Base-by-base conservation (phyloP, 768 basidiomycete species). In the Pluteus cervinus region DNA sequence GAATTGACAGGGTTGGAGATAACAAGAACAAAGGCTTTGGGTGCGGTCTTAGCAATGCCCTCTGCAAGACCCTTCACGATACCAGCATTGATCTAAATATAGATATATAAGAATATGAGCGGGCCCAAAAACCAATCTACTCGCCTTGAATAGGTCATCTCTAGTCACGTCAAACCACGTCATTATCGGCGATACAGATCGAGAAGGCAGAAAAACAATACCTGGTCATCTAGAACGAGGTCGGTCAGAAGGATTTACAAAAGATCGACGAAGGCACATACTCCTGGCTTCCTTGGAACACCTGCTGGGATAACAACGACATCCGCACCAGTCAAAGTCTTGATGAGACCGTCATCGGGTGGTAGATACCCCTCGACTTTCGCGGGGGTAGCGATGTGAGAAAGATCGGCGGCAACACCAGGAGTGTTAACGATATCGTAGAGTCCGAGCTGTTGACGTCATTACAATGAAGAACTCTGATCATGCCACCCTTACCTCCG, bases 1-100 rank as follows among this genome's bases (percentile, higher is more conserved):
- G 94, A 97, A 77, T 99, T 98, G 57, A 99, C 94, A 22, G 96
- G 96, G 72, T 99, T 99, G 51, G 96, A 94, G 62, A 99, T 98
- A 49, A 99, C 92, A 33, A 92, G 78, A 30, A 98, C 78, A 52
- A 86, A 84, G 15, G 96, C 96, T 55, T 91, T 92, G 42, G 94
- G 94, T 29, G 79, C 77, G 33, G 65, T 56, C 11, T 74, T 79
- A 11, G 94, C 93, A 51, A 92, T 87, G 22, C 87, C 92, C 24
- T 78, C 83, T 11, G 93, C 94, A 42, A 99, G 79, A 53, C 90
- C 89, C 50, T 82, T 82, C 41, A 97, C 86, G 58, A 99, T 99
- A 32, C 91, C 91, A 40, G 90, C 96, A 65, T 99, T 99, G 73
- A 93, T 96, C 89, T 96, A 39, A 30, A 24, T 23, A 30, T 5